phyloP scores from a whole-genome alignment of 768 basidiomycete species.

The Gloeophyllum trabeum region DNA sequence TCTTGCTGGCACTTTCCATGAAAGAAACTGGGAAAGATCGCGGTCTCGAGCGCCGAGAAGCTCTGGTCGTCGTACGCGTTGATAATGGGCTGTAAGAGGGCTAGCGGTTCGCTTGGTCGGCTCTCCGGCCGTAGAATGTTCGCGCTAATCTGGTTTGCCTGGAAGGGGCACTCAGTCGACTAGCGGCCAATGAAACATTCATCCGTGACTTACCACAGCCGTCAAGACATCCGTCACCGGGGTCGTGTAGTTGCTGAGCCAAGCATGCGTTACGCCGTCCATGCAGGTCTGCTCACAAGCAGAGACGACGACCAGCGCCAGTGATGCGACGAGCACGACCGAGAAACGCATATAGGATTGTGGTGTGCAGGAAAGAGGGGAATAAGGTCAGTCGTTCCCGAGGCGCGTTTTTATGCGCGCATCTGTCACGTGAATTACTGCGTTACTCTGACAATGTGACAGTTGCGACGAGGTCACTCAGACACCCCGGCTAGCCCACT shows the following conservation, averaged over 20 bases:
- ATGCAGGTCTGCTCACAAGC: constrained; percentile 71
- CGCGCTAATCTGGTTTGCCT: constrained; percentile 26
- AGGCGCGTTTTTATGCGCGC: too few relatives aligned
- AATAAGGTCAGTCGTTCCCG: too few relatives aligned
- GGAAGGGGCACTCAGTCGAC: constrained; percentile 6
- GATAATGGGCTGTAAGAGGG: constrained; percentile 35
- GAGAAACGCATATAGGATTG: too few relatives aligned
- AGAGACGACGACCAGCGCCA: constrained; percentile 25
- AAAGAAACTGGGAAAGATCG: constrained; percentile 63
- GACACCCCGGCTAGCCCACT: too few relatives aligned
- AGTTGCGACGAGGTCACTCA: too few relatives aligned
- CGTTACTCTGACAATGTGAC: too few relatives aligned
- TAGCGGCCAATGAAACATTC: constrained; percentile 4
- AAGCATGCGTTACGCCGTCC: constrained; percentile 42
- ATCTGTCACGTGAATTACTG: too few relatives aligned
- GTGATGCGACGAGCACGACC: too few relatives aligned
- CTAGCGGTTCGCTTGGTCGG: constrained; percentile 8
- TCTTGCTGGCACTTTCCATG: constrained; percentile 64
- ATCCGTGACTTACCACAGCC: constrained; percentile 27
- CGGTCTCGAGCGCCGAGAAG: constrained; percentile 32
- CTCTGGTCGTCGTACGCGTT: constrained; percentile 31
- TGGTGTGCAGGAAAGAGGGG: too few relatives aligned
- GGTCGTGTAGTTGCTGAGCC: constrained; percentile 34
- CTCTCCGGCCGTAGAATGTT: constrained; percentile 20
- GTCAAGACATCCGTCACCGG: constrained; percentile 25